phyloP scores from a whole-genome alignment of 2,329 filamentous ascomycete genomes.

The Pseudopyrenochaeta lycopersici region DNA sequence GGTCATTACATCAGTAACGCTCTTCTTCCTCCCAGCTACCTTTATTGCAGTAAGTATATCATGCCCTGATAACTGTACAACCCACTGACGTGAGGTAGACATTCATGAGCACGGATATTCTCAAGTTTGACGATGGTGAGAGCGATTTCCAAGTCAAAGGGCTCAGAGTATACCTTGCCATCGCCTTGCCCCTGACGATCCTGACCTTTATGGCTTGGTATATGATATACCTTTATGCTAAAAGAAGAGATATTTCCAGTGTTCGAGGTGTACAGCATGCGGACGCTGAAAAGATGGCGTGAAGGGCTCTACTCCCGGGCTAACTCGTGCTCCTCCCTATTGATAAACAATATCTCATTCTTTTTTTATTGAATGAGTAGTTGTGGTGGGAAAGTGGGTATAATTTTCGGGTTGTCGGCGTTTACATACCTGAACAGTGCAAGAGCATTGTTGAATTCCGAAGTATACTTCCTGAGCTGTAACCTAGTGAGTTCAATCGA shows the following conservation, averaged over 20 bases:
- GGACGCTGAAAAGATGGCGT: too few species aligned
- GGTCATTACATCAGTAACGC: slow-evolving; percentile 53
- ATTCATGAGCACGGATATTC: slow-evolving; percentile 54
- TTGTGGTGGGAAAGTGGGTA: too few species aligned
- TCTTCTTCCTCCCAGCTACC: slow-evolving; percentile 55
- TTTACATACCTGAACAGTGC: too few species aligned
- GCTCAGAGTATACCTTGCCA: slow-evolving; percentile 41
- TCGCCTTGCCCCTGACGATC: slow-evolving; percentile 48
- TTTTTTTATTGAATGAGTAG: too few species aligned
- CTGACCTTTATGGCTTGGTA: slow-evolving; percentile 48
- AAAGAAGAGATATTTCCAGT: slow-evolving; percentile 1
- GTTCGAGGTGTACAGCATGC: neutral
- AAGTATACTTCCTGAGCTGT: too few species aligned
- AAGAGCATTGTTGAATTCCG: too few species aligned
- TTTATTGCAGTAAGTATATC: slow-evolving; percentile 52
- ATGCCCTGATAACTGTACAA: neutral
- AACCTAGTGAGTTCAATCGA: too few species aligned
- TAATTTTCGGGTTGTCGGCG: too few species aligned
- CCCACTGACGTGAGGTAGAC: slow-evolving; percentile 37
- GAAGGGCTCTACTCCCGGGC: too few species aligned
- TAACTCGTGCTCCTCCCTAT: too few species aligned
- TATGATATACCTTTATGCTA: slow-evolving; percentile 42
- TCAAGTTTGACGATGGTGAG: slow-evolving; percentile 30
- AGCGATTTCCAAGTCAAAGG: slow-evolving; percentile 19
- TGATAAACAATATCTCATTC: too few species aligned